A percentile compares a stretch with the other conserved stretches of the same genome.
Evolutionary conservation across 2,329 filamentous ascomycete genomes (phyloP).

Genomic region (Nothophaeocryptopus gaeumannii): DNA sequence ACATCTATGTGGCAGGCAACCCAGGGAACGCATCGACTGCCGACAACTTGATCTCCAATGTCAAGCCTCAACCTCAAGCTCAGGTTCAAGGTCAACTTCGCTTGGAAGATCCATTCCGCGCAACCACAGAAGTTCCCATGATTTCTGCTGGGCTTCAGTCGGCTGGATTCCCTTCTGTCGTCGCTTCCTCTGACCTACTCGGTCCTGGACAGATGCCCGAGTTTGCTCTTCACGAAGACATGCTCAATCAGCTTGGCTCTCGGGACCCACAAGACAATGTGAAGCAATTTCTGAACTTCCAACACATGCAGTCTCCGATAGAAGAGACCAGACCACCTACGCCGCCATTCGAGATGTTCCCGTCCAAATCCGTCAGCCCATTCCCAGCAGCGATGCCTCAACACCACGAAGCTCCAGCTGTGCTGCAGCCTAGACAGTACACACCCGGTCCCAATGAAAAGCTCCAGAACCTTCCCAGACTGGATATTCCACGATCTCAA

Average conservation of each 20-base stretch:
- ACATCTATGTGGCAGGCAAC: conserved; percentile 74
- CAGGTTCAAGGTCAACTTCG: conserved; percentile 12
- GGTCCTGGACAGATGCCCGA: conserved; percentile 65
- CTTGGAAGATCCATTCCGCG: conserved; percentile 48
- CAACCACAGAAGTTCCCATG: conserved; percentile 66
- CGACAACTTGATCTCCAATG: conserved; percentile 50
- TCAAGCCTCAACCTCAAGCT: conserved; percentile 39
- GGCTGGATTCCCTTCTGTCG: conserved; percentile 62
- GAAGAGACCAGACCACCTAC: conserved; percentile 60
- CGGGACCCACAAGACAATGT: conserved; percentile 91
- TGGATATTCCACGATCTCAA: conserved; percentile 53
- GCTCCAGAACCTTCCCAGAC: conserved; percentile 54
- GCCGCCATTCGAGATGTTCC: conserved; percentile 49
- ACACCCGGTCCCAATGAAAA: conserved; percentile 49
- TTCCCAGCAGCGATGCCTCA: conserved; percentile 26
- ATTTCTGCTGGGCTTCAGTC: conserved; percentile 7
- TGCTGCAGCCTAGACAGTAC: conserved; percentile 38
- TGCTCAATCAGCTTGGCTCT: conserved; percentile 65
- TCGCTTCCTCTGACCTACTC: conserved; percentile 87
- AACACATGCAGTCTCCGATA: conserved; percentile 59
- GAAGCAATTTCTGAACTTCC: conserved; percentile 83
- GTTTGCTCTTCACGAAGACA: conserved; percentile 68
- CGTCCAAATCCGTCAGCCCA: conserved; percentile 25
- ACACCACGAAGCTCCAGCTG: conserved; percentile 25
- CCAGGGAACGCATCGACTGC: conserved; percentile 71